These are phyloP conservation scores for Stenocarpella maydis DNA, from an alignment of 2,329 filamentous ascomycete genomes.

Conservation along the genomic window DNA sequence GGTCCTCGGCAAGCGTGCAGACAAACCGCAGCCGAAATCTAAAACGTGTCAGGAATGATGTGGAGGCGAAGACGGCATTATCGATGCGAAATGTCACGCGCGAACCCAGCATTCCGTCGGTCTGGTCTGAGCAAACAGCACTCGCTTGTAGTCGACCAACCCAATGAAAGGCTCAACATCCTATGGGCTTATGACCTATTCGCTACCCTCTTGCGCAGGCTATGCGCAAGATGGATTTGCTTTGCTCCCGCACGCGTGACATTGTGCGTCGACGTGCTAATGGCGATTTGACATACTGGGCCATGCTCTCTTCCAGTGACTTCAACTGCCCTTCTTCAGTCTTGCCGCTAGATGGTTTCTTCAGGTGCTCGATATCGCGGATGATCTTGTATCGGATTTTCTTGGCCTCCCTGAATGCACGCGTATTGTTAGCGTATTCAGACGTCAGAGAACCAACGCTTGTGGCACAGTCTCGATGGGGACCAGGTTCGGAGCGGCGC, in stretches of 20 bases:
- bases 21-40: conserved; percentile 71
- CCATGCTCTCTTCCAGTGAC: conserved; percentile 43
- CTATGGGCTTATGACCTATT: too few relatives aligned
- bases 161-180: not conserved
- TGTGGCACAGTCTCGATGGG: not conserved
- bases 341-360: conserved; percentile 41
- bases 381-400: conserved; percentile 42
- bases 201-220: not conserved
- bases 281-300: conserved; percentile 41
- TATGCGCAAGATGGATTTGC: not conserved
- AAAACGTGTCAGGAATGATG: conserved; percentile 35
- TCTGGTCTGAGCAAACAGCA: not conserved
- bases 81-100: not conserved
- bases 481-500: not conserved
- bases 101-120: not conserved
- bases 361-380: conserved; percentile 38
- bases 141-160: not conserved
- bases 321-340: conserved; percentile 41
- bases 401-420: conserved; percentile 34
- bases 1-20: conserved; percentile 75
- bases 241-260: conserved; percentile 2
- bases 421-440: conserved; percentile 10
- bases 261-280: not conserved
- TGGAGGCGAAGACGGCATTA: not conserved
- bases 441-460: not conserved